These are phyloP conservation scores for Xylaria longipes DNA, from an alignment of 495 filamentous ascomycete genomes.

Conservation along the genomic window DNA sequence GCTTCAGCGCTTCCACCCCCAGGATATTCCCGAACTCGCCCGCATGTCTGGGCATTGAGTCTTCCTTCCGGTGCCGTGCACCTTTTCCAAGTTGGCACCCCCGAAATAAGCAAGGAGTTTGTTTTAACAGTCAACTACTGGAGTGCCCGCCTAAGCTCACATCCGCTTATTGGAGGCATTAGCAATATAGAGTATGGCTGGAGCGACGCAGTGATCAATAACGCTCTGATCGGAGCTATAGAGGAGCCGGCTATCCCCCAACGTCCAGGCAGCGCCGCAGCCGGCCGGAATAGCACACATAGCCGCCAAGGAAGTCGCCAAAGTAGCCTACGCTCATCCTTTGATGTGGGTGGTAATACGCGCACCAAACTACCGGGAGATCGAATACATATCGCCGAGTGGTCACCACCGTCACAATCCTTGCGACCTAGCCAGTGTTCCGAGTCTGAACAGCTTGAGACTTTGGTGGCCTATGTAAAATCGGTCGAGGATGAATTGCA, in stretches of 20 bases:
- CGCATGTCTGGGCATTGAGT: constrained; percentile 94
- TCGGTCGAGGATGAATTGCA: constrained; percentile 85
- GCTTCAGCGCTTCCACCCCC: constrained; percentile 88
- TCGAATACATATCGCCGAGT: constrained; percentile 83
- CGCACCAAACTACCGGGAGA: constrained; percentile 78
- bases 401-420: constrained; percentile 90
- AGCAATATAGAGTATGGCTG: constrained; percentile 98
- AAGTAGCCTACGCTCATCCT: constrained; percentile 49
- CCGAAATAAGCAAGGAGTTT: constrained; percentile 93
- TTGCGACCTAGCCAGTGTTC: constrained; percentile 79
- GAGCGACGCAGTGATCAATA: constrained; percentile 87
- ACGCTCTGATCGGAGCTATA: constrained; percentile 64
- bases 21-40: constrained; percentile 88
- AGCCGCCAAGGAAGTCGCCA: constrained; percentile 43
- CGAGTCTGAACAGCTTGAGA: constrained; percentile 81
- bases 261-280: constrained; percentile 52
- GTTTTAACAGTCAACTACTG: constrained; percentile 97
- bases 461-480: constrained; percentile 77
- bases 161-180: constrained; percentile 88
- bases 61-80: constrained; percentile 93
- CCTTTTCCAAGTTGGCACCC: constrained; percentile 95
- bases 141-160: constrained; percentile 91
- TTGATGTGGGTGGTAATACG: constrained; percentile 64
- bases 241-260: constrained; percentile 44
- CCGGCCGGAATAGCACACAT: constrained; percentile 49